A percentile compares a stretch with the other conserved stretches of the same genome.
These are phyloP conservation scores for Solanum ossicruentum DNA, from an alignment of 257 asterid species.

Conservation along the genomic window DNA sequence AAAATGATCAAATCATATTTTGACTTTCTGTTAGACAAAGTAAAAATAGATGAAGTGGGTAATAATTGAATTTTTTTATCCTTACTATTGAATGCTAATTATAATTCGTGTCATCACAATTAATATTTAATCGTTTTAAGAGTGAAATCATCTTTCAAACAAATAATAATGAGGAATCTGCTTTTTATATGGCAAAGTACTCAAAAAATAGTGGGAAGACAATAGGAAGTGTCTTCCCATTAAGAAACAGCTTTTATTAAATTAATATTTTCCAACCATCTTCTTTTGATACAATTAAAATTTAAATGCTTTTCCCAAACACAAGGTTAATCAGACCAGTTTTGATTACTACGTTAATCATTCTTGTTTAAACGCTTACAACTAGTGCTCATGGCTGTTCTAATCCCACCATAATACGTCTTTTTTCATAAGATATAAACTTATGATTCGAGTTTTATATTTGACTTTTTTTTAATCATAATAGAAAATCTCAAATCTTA, in stretches of 20 bases:
- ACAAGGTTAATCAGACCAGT: background rate
- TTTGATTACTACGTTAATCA: background rate
- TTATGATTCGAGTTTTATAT: too few species aligned
- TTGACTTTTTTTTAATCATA: too few species aligned
- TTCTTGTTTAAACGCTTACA: background rate
- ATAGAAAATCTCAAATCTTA: background rate
- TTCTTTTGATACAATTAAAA: background rate
- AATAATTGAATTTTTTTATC: background rate
- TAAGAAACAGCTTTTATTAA: background rate
- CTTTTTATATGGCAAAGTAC: background rate
- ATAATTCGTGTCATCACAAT: background rate
- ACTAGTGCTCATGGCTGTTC: background rate
- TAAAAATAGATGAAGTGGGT: too few species aligned
- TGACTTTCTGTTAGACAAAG: too few species aligned
- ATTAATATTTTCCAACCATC: background rate
- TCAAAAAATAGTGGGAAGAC: background rate
- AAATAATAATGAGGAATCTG: background rate
- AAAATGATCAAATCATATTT: too few species aligned
- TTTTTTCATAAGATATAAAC: too few species aligned
- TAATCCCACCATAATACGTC: background rate
- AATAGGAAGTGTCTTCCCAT: background rate
- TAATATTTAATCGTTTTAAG: background rate
- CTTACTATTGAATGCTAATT: background rate
- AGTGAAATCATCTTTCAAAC: background rate
- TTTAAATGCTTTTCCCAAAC: background rate